phyloP scores from a whole-genome alignment of 257 asterid genomes.

The Buddleja alternifolia region DNA sequence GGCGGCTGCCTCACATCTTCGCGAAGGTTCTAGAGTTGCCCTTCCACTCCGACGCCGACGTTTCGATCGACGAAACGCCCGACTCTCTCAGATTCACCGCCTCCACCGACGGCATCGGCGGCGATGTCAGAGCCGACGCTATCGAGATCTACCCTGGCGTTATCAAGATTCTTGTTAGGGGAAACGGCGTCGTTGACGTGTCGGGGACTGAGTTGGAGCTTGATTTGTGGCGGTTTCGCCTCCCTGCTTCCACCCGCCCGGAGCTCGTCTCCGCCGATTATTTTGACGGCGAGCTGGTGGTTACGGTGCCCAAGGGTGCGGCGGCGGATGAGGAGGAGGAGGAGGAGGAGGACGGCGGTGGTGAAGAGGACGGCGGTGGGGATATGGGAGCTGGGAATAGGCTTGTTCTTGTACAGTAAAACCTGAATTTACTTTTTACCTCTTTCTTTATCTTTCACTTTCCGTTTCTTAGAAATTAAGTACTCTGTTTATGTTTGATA shows the following conservation, averaged over 20 bases:
- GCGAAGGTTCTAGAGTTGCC: conserved; percentile 85
- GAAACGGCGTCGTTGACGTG: conserved; percentile 41
- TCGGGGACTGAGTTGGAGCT: conserved; percentile 62
- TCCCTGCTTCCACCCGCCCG: conserved; percentile 64
- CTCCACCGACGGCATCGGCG: conserved; percentile 51
- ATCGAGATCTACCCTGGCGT: conserved; percentile 83
- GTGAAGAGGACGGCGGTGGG: conserved; percentile 39
- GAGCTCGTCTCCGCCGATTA: conserved; percentile 66
- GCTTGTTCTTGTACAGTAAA: conserved; percentile 79
- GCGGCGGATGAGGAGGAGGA: conserved; percentile 32
- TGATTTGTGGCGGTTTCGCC: conserved; percentile 82
- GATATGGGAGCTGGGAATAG: conserved; percentile 43
- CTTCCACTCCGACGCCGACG: conserved; percentile 72
- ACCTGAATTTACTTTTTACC: background rate
- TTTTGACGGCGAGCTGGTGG: conserved; percentile 70
- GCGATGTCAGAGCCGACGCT: conserved; percentile 60
- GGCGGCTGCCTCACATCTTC: conserved; percentile 80
- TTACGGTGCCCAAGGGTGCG: conserved; percentile 72
- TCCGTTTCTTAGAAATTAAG: background rate
- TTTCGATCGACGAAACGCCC: conserved; percentile 60
- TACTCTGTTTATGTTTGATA: conserved; percentile 15
- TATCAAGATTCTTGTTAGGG: conserved; percentile 65
- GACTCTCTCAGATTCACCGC: conserved; percentile 60
- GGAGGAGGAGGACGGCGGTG: conserved; percentile 14
- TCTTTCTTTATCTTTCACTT: background rate